These are phyloP conservation scores for Microdochium nivale DNA, from an alignment of 2,329 filamentous ascomycete genomes.

Conservation along the genomic window DNA sequence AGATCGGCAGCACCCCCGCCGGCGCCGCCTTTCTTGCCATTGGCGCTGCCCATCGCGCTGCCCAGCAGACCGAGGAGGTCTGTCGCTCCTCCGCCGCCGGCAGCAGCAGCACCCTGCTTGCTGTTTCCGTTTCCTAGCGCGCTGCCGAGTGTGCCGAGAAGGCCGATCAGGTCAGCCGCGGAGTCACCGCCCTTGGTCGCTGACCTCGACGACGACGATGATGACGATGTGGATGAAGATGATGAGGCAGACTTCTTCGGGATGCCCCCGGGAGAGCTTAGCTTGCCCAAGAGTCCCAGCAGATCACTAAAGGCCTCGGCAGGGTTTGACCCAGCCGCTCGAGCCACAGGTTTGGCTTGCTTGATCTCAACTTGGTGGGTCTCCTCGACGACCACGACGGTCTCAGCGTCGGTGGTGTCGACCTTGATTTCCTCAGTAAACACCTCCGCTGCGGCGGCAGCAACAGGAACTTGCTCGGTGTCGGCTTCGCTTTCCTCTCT, in stretches of 20 bases:
- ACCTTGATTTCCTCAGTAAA: not conserved
- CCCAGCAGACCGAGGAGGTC: not conserved
- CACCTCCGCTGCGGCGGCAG: not conserved
- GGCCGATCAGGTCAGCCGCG: not conserved
- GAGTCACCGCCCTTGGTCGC: not conserved
- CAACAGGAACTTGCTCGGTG: not conserved
- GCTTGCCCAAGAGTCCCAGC: not conserved
- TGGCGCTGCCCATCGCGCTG: not conserved
- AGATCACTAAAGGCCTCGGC: not conserved
- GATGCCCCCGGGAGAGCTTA: not conserved
- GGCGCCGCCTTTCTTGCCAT: not conserved
- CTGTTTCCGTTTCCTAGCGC: not conserved
- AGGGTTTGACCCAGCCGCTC: not conserved
- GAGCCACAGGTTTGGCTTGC: not conserved
- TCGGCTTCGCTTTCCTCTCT: not conserved
- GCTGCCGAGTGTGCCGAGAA: not conserved
- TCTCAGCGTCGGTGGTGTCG: not conserved
- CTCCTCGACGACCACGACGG: not conserved
- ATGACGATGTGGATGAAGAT: not conserved
- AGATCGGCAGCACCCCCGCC: not conserved
- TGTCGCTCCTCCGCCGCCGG: not conserved
- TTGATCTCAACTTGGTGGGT: not conserved
- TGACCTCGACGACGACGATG: not conserved
- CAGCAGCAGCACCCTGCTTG: not conserved
- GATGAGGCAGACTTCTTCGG: not conserved